These are phyloP conservation scores for Heimioporus sp. DNA, from an alignment of 768 basidiomycete species.

Conservation along the genomic window DNA sequence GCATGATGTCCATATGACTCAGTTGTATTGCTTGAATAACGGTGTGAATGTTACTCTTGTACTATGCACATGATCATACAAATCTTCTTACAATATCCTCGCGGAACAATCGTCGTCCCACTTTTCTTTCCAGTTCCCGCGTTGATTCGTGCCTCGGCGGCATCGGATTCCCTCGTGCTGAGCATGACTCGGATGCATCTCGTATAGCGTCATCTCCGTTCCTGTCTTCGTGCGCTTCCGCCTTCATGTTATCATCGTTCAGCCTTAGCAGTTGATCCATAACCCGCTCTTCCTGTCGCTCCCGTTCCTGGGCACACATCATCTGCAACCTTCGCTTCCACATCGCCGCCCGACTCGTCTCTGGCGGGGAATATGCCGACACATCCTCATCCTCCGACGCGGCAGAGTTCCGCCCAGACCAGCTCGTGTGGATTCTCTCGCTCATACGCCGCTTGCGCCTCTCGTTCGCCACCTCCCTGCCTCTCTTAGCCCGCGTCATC, in stretches of 20 bases:
- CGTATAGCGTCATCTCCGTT: neutral
- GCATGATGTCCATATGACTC: no score
- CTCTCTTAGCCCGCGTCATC: no score
- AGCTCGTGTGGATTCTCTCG: neutral
- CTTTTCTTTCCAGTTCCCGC: slow-evolving; percentile 10
- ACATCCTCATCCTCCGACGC: slow-evolving; percentile 13
- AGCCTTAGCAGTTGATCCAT: slow-evolving; percentile 10
- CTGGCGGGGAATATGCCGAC: slow-evolving; percentile 27
- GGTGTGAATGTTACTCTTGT: neutral
- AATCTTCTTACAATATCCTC: slow-evolving; percentile 7
- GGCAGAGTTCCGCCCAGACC: neutral
- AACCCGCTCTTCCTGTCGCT: neutral
- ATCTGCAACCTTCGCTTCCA: slow-evolving; percentile 19
- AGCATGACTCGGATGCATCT: neutral
- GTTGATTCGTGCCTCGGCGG: slow-evolving; percentile 6
- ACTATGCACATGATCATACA: neutral
- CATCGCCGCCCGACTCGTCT: slow-evolving; percentile 26
- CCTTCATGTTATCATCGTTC: neutral
- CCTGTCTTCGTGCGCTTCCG: neutral
- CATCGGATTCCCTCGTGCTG: neutral
- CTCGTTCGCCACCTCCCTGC: neutral
- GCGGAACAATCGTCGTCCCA: slow-evolving; percentile 16
- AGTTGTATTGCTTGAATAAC: no score
- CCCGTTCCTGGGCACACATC: neutral
- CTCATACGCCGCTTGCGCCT: neutral